These are phyloP conservation scores for Microthlaspi erraticum DNA, from an alignment of 345 rosid species.

Conservation along the genomic window DNA sequence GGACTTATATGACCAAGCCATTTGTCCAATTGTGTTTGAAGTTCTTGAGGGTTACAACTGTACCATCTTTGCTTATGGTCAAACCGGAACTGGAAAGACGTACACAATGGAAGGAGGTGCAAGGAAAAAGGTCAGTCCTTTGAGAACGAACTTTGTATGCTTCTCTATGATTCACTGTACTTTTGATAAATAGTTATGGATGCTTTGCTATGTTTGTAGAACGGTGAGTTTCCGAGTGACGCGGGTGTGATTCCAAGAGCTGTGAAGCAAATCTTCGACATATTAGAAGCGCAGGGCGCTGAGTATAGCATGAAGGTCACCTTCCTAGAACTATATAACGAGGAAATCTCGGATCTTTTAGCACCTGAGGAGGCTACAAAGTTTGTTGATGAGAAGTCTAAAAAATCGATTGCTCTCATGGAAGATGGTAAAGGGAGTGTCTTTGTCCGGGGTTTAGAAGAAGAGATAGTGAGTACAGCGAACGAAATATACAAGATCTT, in stretches of 20 bases:
- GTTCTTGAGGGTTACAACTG: slow-evolving; percentile 99
- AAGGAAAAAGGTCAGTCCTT: slow-evolving; percentile 74
- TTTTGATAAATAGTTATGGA: slow-evolving; percentile 34
- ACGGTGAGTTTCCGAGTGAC: slow-evolving; percentile 94
- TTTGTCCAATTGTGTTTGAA: slow-evolving; percentile 92
- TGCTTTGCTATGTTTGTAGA: slow-evolving; percentile 52
- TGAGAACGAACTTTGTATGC: not conserved
- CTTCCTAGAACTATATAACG: slow-evolving; percentile 90
- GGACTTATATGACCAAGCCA: slow-evolving; percentile 81
- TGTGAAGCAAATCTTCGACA: slow-evolving; percentile 86
- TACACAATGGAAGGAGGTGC: slow-evolving; percentile 99
- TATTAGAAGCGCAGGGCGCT: slow-evolving; percentile 85
- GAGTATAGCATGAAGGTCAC: slow-evolving; percentile 99
- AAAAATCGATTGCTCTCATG: slow-evolving; percentile 95
- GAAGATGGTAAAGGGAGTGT: slow-evolving; percentile 99
- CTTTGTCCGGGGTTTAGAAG: slow-evolving; percentile 94
- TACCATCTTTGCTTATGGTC: slow-evolving; percentile 99
- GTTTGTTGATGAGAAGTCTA: slow-evolving; percentile 86
- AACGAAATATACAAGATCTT: slow-evolving; percentile 94
- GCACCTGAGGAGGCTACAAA: slow-evolving; percentile 83
- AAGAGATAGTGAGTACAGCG: slow-evolving; percentile 93
- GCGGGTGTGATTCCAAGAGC: slow-evolving; percentile 99
- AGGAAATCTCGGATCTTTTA: slow-evolving; percentile 96
- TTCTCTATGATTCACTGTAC: not conserved
- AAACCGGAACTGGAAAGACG: slow-evolving; percentile 98